These are phyloP conservation scores for Naumovozyma baii DNA, from an alignment of 805 yeast genomes.

Conservation along the genomic window DNA sequence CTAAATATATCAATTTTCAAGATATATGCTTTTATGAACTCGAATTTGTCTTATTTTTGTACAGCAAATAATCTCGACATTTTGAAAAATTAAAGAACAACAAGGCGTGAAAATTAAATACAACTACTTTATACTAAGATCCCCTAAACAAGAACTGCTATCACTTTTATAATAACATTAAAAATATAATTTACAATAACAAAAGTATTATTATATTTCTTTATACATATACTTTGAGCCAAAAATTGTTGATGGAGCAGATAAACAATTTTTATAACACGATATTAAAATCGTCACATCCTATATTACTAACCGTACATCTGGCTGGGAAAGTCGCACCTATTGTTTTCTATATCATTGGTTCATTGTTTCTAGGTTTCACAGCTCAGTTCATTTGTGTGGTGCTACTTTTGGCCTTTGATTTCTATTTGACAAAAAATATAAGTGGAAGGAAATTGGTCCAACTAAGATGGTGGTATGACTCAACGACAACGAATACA, in stretches of 20 bases:
- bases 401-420: conserved; percentile 70
- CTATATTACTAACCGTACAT: conserved; percentile 24
- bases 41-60: no score
- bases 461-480: conserved; percentile 97
- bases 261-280: conserved; percentile 26
- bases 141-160: no score
- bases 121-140: no score
- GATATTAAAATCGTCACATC: conserved; percentile 29
- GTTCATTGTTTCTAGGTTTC: conserved; percentile 26
- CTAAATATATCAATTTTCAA: no score
- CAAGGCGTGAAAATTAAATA: not conserved
- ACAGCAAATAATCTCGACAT: not conserved
- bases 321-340: conserved; percentile 26
- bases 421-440: conserved; percentile 90
- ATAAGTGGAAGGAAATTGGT: conserved; percentile 83
- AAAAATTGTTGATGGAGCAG: conserved; percentile 22
- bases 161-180: no score
- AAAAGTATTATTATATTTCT: no score
- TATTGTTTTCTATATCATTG: conserved; percentile 25
- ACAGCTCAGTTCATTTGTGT: conserved; percentile 60
- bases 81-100: not conserved
- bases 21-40: no score
- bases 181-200: no score
- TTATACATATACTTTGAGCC: no score
- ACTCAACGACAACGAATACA: conserved; percentile 34